Evolutionary conservation across 2,329 filamentous ascomycete species (phyloP).

Genomic region (Neopestalotiopsis rosae): DNA sequence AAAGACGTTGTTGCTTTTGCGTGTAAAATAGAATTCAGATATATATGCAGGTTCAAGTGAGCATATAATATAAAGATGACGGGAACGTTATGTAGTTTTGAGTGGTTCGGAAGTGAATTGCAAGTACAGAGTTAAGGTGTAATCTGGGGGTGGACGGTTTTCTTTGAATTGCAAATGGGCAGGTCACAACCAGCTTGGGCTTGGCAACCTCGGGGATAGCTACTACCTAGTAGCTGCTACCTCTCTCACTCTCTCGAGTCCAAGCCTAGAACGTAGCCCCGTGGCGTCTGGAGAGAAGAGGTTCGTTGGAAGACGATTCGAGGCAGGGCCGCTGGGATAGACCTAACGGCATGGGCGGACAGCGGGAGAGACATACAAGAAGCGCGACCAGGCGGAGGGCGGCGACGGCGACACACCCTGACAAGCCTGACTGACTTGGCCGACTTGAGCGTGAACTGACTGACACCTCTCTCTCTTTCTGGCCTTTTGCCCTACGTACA

Average conservation of each 20-base stretch:
- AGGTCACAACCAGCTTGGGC: slow-evolving; percentile 14
- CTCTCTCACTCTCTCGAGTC: neutral
- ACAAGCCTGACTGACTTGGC: neutral
- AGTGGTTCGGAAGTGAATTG: neutral
- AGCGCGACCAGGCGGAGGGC: neutral
- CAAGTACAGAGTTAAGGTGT: neutral
- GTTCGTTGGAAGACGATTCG: neutral
- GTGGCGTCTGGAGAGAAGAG: neutral
- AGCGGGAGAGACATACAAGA: neutral
- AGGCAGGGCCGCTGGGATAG: neutral
- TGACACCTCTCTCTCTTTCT: neutral
- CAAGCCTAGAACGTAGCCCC: slow-evolving; percentile 1
- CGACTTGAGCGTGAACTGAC: neutral
- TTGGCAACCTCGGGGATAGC: slow-evolving; percentile 18
- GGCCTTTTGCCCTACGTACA: neutral
- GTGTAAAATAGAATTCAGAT: neutral
- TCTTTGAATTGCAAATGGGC: slow-evolving; percentile 16
- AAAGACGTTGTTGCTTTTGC: neutral
- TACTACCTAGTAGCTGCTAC: neutral
- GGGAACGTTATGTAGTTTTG: neutral
- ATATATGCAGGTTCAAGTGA: slow-evolving; percentile 1
- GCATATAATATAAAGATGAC: neutral
- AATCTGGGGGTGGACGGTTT: neutral
- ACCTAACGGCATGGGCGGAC: neutral
- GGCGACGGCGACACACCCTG: slow-evolving; percentile 1